These are phyloP conservation scores for Rosa chinensis DNA, from an alignment of 306 rosid species.

Conservation along the genomic window DNA sequence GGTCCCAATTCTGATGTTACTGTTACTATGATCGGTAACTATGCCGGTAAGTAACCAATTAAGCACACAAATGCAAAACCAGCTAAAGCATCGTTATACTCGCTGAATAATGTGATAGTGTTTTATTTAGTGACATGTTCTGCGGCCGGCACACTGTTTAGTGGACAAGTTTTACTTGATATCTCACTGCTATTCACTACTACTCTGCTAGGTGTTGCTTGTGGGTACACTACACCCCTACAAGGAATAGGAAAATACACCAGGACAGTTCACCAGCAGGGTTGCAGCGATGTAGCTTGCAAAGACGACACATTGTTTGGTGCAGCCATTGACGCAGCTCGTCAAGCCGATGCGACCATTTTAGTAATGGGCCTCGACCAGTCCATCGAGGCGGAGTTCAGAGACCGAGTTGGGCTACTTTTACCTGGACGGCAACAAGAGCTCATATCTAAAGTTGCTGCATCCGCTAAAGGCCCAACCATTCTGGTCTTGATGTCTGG, in stretches of 20 bases:
- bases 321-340: constrained; percentile 57
- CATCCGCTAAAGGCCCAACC: constrained; percentile 72
- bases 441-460: constrained; percentile 66
- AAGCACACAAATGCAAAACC: neutral
- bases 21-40: constrained; percentile 77
- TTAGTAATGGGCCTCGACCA: constrained; percentile 83
- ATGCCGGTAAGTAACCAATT: constrained; percentile 55
- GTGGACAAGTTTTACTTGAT: no score
- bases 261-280: constrained; percentile 44
- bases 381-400: constrained; percentile 77
- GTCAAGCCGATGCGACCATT: constrained; percentile 65
- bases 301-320: constrained; percentile 39
- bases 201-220: constrained; percentile 58
- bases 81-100: no score
- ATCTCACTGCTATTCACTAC: neutral
- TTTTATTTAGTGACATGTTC: neutral
- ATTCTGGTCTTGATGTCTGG: constrained; percentile 82
- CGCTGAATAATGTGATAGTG: no score
- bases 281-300: constrained; percentile 66
- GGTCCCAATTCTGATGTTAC: constrained; percentile 85
- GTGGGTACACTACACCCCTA: constrained; percentile 69
- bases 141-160: neutral
- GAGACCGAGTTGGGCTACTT: constrained; percentile 55
- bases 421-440: constrained; percentile 83
- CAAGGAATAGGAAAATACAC: constrained; percentile 71